A percentile compares a stretch with the other conserved stretches of the same genome.
Evolutionary conservation across 2,329 filamentous ascomycete species (phyloP).

Genomic region (Zalaria obscura): DNA sequence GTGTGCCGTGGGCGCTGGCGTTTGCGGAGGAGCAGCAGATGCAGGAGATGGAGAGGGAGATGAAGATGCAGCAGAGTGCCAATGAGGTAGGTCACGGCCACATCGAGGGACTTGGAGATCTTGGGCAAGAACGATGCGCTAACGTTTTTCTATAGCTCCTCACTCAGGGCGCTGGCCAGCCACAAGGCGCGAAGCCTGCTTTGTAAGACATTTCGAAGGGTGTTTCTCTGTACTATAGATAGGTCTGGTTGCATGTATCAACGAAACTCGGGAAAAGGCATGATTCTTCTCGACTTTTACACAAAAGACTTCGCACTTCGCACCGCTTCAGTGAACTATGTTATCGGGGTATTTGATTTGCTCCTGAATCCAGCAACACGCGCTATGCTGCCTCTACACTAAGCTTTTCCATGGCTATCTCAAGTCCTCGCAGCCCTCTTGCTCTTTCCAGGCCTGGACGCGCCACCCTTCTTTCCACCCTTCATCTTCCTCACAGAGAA

Average conservation of each 20-base stretch:
- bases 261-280: too few species aligned
- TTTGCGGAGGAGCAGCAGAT: constrained; percentile 94
- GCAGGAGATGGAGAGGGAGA: constrained; percentile 94
- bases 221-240: background rate
- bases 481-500: constrained; percentile 87
- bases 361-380: too few species aligned
- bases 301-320: too few species aligned
- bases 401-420: background rate
- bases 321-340: too few species aligned
- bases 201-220: background rate
- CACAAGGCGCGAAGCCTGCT: background rate
- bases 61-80: constrained; percentile 85
- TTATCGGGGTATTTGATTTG: too few species aligned
- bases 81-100: constrained; percentile 48
- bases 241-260: background rate
- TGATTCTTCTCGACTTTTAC: too few species aligned
- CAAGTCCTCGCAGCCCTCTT: constrained; percentile 16
- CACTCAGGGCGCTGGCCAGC: background rate
- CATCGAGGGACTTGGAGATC: background rate
- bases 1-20: constrained; percentile 85
- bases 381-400: too few species aligned
- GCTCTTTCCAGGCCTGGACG: constrained; percentile 19
- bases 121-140: background rate
- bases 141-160: background rate
- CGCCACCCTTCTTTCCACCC: constrained; percentile 25